Evolutionary conservation across 1,284 basidiomycete species (phyloP).

Genomic region (Fistulinella staudtii): DNA sequence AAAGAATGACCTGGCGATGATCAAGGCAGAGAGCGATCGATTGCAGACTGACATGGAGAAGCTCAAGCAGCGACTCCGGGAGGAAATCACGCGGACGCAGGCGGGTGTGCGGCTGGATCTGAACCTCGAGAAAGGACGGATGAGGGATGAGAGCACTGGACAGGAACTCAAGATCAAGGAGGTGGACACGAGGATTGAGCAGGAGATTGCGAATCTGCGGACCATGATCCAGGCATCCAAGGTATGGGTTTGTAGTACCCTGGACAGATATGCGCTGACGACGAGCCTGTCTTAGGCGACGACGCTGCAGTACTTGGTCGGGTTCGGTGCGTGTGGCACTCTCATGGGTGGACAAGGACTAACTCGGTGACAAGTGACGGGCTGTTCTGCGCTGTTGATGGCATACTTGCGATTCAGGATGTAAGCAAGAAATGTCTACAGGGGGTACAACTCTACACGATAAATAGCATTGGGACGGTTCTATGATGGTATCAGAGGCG

Average conservation of each 20-base stretch:
- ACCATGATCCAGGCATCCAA: constrained; percentile 93
- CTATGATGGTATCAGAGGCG: constrained; percentile 13
- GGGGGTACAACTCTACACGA: neutral
- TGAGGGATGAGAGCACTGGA: constrained; percentile 89
- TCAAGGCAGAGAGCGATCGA: constrained; percentile 95
- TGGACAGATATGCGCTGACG: constrained; percentile 5
- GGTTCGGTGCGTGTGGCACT: constrained; percentile 63
- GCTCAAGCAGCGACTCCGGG: constrained; percentile 90
- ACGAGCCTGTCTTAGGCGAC: constrained; percentile 52
- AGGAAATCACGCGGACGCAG: constrained; percentile 90
- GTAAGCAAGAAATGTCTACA: constrained; percentile 17
- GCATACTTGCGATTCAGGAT: constrained; percentile 74
- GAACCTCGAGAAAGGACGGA: constrained; percentile 95
- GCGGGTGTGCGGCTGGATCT: constrained; percentile 93
- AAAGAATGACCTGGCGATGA: constrained; percentile 94
- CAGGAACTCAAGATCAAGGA: constrained; percentile 98
- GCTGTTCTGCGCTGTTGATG: constrained; percentile 83
- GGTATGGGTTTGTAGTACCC: constrained; percentile 37
- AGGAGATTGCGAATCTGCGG: constrained; percentile 88
- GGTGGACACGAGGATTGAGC: constrained; percentile 96
- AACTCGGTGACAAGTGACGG: constrained; percentile 58
- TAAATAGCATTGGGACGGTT: neutral
- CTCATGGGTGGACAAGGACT: constrained; percentile 5
- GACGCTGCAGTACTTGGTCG: constrained; percentile 78
- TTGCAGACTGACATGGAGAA: constrained; percentile 91